Evolutionary conservation across 164 flowering plant genomes (phyloP).

Genomic region (Tetrastigma voinierianum): DNA sequence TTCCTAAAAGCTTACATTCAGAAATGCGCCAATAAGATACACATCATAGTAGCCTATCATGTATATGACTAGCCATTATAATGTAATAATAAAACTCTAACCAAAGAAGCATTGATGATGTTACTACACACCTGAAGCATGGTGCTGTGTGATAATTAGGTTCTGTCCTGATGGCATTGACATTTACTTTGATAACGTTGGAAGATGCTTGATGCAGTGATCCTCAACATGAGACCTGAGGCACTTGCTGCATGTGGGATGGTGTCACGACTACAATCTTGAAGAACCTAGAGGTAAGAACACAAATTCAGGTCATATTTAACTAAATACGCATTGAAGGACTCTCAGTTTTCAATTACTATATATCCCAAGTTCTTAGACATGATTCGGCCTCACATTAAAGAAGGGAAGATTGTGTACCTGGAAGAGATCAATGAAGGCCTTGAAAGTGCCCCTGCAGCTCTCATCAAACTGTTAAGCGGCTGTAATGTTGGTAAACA

Average conservation of each 20-base stretch:
- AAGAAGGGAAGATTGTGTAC: constrained; percentile 46
- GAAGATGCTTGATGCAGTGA: constrained; percentile 63
- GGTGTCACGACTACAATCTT: constrained; percentile 48
- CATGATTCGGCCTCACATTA: constrained; percentile 25
- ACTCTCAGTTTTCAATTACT: constrained; percentile 30
- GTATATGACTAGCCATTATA: too few relatives aligned
- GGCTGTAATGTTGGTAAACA: constrained; percentile 59
- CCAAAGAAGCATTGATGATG: too few relatives aligned
- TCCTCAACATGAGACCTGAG: constrained; percentile 51
- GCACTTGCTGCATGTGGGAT: constrained; percentile 60
- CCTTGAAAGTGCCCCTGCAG: constrained; percentile 56
- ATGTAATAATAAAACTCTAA: too few relatives aligned
- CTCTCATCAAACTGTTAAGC: constrained; percentile 45
- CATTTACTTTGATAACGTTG: constrained; percentile 67
- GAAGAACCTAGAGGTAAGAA: constrained; percentile 37
- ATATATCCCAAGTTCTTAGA: constrained; percentile 38
- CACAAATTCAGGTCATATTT: constrained; percentile 22
- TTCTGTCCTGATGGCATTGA: constrained; percentile 58
- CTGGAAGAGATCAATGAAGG: constrained; percentile 56
- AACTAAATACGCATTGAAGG: constrained; percentile 49
- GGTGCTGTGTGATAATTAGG: constrained; percentile 9
- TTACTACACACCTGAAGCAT: too few relatives aligned
- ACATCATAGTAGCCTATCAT: too few relatives aligned
- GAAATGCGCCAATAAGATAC: too few relatives aligned
- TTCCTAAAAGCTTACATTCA: too few relatives aligned